Evolutionary conservation across 208 protist species (phyloP).

Genomic region (Strigomonas culicis): DNA sequence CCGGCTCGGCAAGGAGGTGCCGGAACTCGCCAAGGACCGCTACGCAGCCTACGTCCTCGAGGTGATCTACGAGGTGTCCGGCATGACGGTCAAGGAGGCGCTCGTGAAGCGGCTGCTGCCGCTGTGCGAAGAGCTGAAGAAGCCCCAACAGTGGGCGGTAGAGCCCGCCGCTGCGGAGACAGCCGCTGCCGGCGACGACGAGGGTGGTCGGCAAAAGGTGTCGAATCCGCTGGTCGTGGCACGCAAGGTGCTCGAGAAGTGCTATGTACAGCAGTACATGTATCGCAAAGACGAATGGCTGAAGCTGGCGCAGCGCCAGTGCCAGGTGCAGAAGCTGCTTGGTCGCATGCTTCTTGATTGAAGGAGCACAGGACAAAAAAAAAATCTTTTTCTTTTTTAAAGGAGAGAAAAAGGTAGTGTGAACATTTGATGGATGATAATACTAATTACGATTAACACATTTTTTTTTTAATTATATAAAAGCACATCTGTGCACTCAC

Average conservation of each 20-base stretch:
- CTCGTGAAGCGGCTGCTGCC: slow-evolving; percentile 68
- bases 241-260: slow-evolving; percentile 82
- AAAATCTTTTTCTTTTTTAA: neutral
- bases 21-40: slow-evolving; percentile 40
- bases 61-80: slow-evolving; percentile 60
- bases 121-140: slow-evolving; percentile 41
- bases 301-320: slow-evolving; percentile 71
- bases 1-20: slow-evolving; percentile 46
- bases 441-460: no score
- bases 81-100: slow-evolving; percentile 73
- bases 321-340: slow-evolving; percentile 71
- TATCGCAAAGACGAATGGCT: slow-evolving; percentile 81
- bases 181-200: neutral
- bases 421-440: neutral
- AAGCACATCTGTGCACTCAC: no score
- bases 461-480: no score
- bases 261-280: slow-evolving; percentile 86
- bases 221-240: slow-evolving; percentile 23
- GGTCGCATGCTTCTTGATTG: slow-evolving; percentile 51
- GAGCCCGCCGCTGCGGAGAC: neutral
- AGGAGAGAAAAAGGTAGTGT: neutral
- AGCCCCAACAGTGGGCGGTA: slow-evolving; percentile 4
- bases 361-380: slow-evolving; percentile 1
- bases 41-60: slow-evolving; percentile 79
- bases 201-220: slow-evolving; percentile 11